A percentile compares a stretch with the other conserved stretches of the same genome.
Evolutionary conservation across 2,329 filamentous ascomycete genomes (phyloP).

Genomic region (Penicillium sp.): DNA sequence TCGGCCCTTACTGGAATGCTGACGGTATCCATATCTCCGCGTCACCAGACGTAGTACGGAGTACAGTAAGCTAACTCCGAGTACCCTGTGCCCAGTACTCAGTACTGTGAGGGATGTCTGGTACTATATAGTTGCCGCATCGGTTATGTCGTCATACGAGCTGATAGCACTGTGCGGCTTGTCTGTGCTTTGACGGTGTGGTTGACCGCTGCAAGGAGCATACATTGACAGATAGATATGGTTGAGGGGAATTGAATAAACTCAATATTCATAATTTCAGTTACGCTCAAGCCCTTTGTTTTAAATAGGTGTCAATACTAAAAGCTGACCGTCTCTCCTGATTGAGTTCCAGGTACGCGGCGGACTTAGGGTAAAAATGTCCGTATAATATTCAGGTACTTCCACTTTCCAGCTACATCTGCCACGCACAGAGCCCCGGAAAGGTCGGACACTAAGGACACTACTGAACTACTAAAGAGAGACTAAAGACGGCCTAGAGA

Average conservation of each 20-base stretch:
- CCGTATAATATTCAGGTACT: not conserved
- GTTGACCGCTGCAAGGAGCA: not conserved
- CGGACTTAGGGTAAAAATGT: not conserved
- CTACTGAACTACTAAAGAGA: not conserved
- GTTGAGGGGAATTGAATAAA: not conserved
- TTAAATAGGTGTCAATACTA: not conserved
- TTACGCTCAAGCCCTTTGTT: not conserved
- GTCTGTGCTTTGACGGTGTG: not conserved
- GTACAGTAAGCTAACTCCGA: not conserved
- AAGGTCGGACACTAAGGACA: not conserved
- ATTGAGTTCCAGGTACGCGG: not conserved
- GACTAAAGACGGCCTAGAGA: not conserved
- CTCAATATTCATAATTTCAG: slow-evolving; percentile 1
- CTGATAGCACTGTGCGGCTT: not conserved
- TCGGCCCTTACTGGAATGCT: slow-evolving; percentile 5
- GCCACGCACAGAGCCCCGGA: slow-evolving; percentile 4
- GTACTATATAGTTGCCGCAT: not conserved
- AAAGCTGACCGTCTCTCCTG: not conserved
- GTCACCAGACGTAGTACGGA: not conserved
- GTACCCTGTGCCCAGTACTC: not conserved
- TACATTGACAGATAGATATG: not conserved
- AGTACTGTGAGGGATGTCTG: not conserved
- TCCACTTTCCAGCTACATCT: not conserved
- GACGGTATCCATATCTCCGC: not conserved
- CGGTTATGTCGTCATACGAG: not conserved